A percentile compares a stretch with the other conserved stretches of the same genome.
These are phyloP conservation scores for Acer saccharum DNA, from an alignment of 345 rosid genomes.

Conservation along the genomic window DNA sequence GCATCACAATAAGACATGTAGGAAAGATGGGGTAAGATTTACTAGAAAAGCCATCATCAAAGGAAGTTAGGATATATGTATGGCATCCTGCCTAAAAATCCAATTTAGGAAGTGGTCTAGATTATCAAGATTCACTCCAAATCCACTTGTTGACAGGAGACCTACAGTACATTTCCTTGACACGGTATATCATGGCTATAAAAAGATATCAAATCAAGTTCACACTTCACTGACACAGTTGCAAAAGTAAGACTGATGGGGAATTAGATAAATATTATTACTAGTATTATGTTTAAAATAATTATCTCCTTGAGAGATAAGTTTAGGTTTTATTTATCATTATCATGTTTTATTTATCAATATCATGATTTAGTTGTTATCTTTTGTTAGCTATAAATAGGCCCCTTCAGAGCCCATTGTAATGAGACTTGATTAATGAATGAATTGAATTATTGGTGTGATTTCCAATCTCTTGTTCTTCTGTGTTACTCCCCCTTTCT, in stretches of 20 bases:
- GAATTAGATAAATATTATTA: too few species aligned
- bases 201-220: not conserved
- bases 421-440: too few species aligned
- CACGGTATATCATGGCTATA: not conserved
- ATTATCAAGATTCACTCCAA: not conserved
- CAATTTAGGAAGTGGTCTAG: not conserved
- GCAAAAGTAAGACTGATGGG: not conserved
- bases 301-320: too few species aligned
- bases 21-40: constrained; percentile 1
- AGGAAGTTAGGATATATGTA: not conserved
- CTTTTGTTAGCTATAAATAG: too few species aligned
- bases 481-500: too few species aligned
- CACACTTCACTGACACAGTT: not conserved
- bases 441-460: too few species aligned
- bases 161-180: not conserved
- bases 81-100: not conserved
- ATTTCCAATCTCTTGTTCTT: too few species aligned
- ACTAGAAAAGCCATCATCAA: constrained; percentile 8
- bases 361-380: too few species aligned
- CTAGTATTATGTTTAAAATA: too few species aligned
- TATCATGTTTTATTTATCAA: too few species aligned
- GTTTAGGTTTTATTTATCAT: too few species aligned
- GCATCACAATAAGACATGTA: constrained; percentile 20
- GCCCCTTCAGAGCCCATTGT: too few species aligned
- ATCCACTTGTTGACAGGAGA: not conserved